These are phyloP conservation scores for Moricandia moricandioides DNA, from an alignment of 345 rosid genomes.

Conservation along the genomic window DNA sequence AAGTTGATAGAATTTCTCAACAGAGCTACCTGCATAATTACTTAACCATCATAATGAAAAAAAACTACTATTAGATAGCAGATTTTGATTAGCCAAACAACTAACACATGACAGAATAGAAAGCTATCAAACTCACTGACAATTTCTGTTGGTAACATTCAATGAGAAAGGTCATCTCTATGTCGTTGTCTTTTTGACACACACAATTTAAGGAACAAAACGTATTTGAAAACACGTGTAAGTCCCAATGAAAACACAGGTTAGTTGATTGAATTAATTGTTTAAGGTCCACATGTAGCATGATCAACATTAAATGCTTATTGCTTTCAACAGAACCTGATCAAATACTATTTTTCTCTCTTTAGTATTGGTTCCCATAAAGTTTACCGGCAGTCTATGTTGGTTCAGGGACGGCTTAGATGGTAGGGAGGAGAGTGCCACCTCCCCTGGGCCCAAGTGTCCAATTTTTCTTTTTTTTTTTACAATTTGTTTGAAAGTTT, in stretches of 20 bases:
- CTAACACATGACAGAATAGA: not conserved
- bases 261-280: too few species aligned
- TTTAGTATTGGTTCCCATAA: not conserved
- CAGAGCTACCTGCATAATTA: constrained; percentile 54
- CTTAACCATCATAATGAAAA: not conserved
- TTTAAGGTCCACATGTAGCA: too few species aligned
- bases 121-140: not conserved
- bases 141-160: not conserved
- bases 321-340: too few species aligned
- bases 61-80: not conserved
- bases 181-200: not conserved
- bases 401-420: too few species aligned
- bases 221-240: too few species aligned
- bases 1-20: constrained; percentile 55
- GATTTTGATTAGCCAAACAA: not conserved
- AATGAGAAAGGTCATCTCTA: not conserved
- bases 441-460: too few species aligned
- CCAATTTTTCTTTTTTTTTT: too few species aligned
- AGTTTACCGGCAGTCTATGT: not conserved
- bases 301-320: too few species aligned
- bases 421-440: too few species aligned
- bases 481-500: too few species aligned
- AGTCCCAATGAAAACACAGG: too few species aligned
- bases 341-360: too few species aligned
- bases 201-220: not conserved